A percentile compares a stretch with the other conserved stretches of the same genome.
Conservation (phyloP, 106 monocot species). For the Narthecium ossifragum region DNA sequence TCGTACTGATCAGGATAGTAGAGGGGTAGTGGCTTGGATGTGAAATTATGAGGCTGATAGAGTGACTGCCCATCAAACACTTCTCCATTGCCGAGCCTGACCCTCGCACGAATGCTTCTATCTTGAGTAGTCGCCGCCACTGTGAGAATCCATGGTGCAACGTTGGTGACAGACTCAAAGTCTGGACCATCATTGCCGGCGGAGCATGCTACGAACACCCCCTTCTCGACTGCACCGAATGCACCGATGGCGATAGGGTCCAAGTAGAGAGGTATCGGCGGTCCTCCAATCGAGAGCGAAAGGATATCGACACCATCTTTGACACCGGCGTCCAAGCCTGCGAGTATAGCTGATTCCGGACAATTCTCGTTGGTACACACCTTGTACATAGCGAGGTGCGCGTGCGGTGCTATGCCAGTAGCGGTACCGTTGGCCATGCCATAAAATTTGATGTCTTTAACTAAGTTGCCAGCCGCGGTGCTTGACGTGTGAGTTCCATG, state of each 20-base stretch:
- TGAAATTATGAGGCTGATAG: conserved; percentile 24
- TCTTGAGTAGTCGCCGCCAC: conserved; percentile 40
- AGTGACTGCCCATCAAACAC: conserved; percentile 15
- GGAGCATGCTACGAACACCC: conserved; percentile 15
- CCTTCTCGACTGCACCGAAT: conserved; percentile 5
- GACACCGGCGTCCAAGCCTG: conserved; percentile 13
- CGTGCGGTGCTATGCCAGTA: conserved; percentile 13
- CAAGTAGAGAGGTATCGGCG: background rate
- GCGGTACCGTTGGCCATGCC: conserved; percentile 6
- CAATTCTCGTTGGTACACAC: background rate
- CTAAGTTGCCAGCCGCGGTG: conserved; percentile 9
- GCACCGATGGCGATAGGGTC: conserved; percentile 10
- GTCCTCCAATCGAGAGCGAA: conserved; percentile 13
- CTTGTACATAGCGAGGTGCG: conserved; percentile 21
- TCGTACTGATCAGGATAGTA: conserved; percentile 10
- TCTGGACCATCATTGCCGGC: conserved; percentile 8
- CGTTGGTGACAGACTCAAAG: background rate
- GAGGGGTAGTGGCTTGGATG: background rate
- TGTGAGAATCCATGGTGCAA: conserved; percentile 40
- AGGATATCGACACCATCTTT: conserved; percentile 15
- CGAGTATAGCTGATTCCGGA: background rate
- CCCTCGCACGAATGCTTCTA: conserved; percentile 10
- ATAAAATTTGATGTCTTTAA: background rate
- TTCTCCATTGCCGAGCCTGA: conserved; percentile 19
- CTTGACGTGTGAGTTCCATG: conserved; percentile 18